Base-by-base conservation (phyloP, 208 protist genomes). In the Crithidia thermophila region DNA sequence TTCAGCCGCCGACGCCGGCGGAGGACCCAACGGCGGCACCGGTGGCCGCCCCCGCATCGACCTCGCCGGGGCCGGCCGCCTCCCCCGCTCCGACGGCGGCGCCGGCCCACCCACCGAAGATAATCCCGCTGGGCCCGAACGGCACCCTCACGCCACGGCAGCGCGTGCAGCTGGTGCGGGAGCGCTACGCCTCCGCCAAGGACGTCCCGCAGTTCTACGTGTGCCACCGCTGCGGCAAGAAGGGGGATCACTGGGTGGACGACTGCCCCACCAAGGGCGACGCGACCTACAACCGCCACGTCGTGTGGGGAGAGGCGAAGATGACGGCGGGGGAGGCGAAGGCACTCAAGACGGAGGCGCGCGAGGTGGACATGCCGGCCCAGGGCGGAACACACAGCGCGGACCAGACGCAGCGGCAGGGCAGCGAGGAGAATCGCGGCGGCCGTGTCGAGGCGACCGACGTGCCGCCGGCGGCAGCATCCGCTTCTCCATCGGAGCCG, bases 121-220 rank as follows among this genome's bases (percentile, higher is more conserved):
- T 93, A 14, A 74, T 90, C 47, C 87, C 87, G 10, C 66, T 82
- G 31, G 83, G 83, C 4, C 87, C 87, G 36, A 88, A 93, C 53
- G 87, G 87, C 13, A 86, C 79, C 11, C 67, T 90, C n/a, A 90
- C 83, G 3, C 70, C 75, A 27, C 66, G 68, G 51, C 87, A 93
- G 53, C 71, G 73, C 21, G 81, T 93, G 37, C 87, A 93, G 49
- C 78, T 93, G n/a, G 73, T 90, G 46, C 81, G 79, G 3, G 79
- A 93, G 58, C 72, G 71, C 16, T 90, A 90, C 70, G 74, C 70
- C n/a, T 70, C 82, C 8, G 64, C 87, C 16, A 77, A 67, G 27
- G 67, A 77, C 20, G 90, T 93, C 47, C 82, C 85, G 30, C 75
- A 69, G 33, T 95, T 92, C 64, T 93, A 95, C 66, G 86, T 95